These are phyloP conservation scores for Aspergillus latus DNA, from an alignment of 2,329 filamentous ascomycete species.

Conservation along the genomic window DNA sequence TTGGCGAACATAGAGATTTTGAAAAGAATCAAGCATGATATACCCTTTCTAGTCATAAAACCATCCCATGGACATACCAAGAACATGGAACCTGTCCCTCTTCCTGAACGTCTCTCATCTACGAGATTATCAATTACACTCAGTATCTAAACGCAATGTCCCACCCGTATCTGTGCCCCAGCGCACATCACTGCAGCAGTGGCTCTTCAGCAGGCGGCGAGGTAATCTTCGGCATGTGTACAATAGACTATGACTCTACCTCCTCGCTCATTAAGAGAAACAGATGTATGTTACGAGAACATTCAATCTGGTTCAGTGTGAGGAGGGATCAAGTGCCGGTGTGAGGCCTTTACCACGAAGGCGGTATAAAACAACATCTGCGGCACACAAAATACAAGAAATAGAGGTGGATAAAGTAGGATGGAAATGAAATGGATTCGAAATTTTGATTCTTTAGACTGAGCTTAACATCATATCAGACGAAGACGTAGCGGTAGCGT, in stretches of 20 bases:
- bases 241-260: constrained; percentile 36
- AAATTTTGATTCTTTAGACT: constrained; percentile 10
- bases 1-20: constrained; percentile 11
- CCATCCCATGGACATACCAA: neutral
- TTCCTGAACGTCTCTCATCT: no score
- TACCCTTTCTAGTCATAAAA: constrained; percentile 9
- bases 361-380: neutral
- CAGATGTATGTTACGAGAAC: constrained; percentile 25
- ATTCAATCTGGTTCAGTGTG: constrained; percentile 33
- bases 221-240: constrained; percentile 40
- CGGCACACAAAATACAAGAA: neutral
- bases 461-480: constrained; percentile 12
- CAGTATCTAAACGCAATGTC: constrained; percentile 43
- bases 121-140: no score
- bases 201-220: constrained; percentile 63
- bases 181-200: constrained; percentile 58
- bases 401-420: neutral
- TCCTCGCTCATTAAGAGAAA: constrained; percentile 43
- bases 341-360: constrained; percentile 4
- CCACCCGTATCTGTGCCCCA: constrained; percentile 69
- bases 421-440: constrained; percentile 10
- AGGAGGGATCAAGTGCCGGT: constrained; percentile 49
- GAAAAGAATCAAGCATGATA: constrained; percentile 12
- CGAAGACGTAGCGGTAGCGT: neutral
- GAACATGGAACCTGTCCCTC: no score